These are phyloP conservation scores for Fusarium luffae DNA, from an alignment of 2,329 filamentous ascomycete species.

Conservation along the genomic window DNA sequence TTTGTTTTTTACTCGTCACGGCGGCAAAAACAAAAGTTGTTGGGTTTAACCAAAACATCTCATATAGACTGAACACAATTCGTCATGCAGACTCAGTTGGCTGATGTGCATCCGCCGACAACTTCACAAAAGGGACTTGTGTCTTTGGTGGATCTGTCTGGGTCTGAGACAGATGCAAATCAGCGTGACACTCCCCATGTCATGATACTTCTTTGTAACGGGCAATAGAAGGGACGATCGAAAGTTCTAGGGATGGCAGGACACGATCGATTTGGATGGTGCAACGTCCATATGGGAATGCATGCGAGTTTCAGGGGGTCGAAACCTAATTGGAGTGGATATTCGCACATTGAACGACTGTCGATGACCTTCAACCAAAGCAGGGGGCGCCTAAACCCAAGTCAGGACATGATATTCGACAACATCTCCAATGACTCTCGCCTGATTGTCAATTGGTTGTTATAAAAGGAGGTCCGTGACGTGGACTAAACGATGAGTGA, in stretches of 20 bases:
- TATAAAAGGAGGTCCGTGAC: constrained; percentile 40
- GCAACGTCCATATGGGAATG: constrained; percentile 14
- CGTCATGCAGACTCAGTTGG: constrained; percentile 19
- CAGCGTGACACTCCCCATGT: constrained; percentile 13
- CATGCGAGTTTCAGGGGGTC: constrained; percentile 39
- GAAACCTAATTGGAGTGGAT: constrained; percentile 19
- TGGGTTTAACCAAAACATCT: not conserved
- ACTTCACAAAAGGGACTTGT: not conserved
- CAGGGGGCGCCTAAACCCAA: constrained; percentile 13
- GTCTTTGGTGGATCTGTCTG: constrained; percentile 7
- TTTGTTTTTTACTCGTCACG: constrained; percentile 8
- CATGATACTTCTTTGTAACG: constrained; percentile 9
- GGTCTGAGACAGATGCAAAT: constrained; percentile 21
- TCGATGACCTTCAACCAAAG: not conserved
- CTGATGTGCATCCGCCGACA: constrained; percentile 5
- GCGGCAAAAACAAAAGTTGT: constrained; percentile 1
- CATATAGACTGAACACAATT: constrained; percentile 12
- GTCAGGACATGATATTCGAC: not conserved
- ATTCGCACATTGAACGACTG: not conserved
- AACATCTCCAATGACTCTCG: constrained; percentile 38
- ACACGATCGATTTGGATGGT: constrained; percentile 20
- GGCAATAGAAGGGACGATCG: constrained; percentile 26
- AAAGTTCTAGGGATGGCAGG: constrained; percentile 23
- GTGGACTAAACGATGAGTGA: constrained; percentile 36
- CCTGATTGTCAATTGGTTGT: constrained; percentile 31